phyloP scores from a whole-genome alignment of 441 rosid genomes.

The Monsonia emarginata region DNA sequence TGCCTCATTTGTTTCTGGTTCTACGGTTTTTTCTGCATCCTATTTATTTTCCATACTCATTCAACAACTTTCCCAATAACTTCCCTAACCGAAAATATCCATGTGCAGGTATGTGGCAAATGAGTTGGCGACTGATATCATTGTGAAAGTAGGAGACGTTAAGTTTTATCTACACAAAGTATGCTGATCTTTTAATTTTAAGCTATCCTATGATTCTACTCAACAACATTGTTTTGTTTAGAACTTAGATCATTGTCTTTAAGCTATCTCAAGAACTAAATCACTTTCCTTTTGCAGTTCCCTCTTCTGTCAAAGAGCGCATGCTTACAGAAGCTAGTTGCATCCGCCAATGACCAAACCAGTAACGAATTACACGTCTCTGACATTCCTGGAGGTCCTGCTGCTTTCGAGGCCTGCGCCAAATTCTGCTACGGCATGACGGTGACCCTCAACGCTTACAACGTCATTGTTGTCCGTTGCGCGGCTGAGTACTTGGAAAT shows the following conservation, averaged over 20 bases:
- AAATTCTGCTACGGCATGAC: slow-evolving; percentile 94
- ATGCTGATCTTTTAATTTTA: too few relatives aligned
- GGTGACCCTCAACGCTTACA: slow-evolving; percentile 73
- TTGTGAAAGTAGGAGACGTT: slow-evolving; percentile 55
- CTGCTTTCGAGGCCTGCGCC: slow-evolving; percentile 87
- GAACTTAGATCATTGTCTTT: background rate
- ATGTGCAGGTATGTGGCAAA: slow-evolving; percentile 53
- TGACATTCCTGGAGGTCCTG: slow-evolving; percentile 81
- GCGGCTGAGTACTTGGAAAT: slow-evolving; percentile 93
- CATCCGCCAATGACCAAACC: slow-evolving; percentile 41
- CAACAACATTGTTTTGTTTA: too few relatives aligned
- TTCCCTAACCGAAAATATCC: too few relatives aligned
- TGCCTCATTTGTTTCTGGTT: too few relatives aligned
- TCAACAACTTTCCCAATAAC: too few relatives aligned
- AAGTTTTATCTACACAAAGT: slow-evolving; percentile 90
- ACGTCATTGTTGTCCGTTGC: slow-evolving; percentile 75
- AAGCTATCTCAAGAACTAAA: background rate
- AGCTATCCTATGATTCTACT: too few relatives aligned
- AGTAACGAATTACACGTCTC: slow-evolving; percentile 40
- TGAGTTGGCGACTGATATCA: slow-evolving; percentile 71
- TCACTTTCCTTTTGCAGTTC: slow-evolving; percentile 41
- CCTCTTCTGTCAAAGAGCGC: slow-evolving; percentile 85
- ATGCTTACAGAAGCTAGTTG: slow-evolving; percentile 52
- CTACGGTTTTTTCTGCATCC: too few relatives aligned
- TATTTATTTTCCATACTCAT: too few relatives aligned